Base-by-base conservation (phyloP, 805 yeast species). In the Saccharomycopsis schoenii region DNA sequence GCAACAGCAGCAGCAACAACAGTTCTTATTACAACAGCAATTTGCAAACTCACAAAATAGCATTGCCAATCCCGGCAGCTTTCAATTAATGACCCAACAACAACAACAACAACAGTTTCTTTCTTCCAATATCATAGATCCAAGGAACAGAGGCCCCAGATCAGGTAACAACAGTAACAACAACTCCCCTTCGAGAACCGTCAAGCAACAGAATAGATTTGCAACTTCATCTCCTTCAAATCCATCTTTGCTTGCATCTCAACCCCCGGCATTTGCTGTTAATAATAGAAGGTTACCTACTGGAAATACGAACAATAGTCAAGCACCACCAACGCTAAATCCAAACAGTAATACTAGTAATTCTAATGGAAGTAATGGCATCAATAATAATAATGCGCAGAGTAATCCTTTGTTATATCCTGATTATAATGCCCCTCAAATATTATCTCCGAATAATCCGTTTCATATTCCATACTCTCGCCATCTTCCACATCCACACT, bases 1-100 rank as follows among this genome's bases (percentile, higher is more conserved):
- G 34, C 41, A 39, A 24, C 56, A 58, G 25, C 60, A 51, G 37
- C 56, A 41, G 25, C 47, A 56, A 56, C 43, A 56, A 39, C 34
- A 24, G 29, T 47, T 47, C 21, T 14, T 36, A 55, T 21, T 36
- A 36, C 42, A 37, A 41, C 37, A 40, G 41, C 39, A 56, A 29
- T 29, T 47, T 21, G 34, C 34, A 4, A 43, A 29, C 25, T 25
- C 25, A 19, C 59, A 47, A 4, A 52, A 52, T 36, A 17, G 41
- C 12, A 34, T 52, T 11, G 12, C 56, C 12, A 52, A 29, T 25
- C 12, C 41, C 14, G 17, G 12, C 8, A 34, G 11, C n/a, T 52
- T 21, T 12, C 56, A 34, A 21, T 15, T 52, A 34, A 37, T 34
- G 39, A 15, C 12, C n/a, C 40, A 29, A 34, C 39, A 51, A 14